A percentile compares a stretch with the other conserved stretches of the same genome.
These are phyloP conservation scores for Cyclospora cayetanensis DNA, from an alignment of 169 alveolate genomes.

Conservation along the genomic window DNA sequence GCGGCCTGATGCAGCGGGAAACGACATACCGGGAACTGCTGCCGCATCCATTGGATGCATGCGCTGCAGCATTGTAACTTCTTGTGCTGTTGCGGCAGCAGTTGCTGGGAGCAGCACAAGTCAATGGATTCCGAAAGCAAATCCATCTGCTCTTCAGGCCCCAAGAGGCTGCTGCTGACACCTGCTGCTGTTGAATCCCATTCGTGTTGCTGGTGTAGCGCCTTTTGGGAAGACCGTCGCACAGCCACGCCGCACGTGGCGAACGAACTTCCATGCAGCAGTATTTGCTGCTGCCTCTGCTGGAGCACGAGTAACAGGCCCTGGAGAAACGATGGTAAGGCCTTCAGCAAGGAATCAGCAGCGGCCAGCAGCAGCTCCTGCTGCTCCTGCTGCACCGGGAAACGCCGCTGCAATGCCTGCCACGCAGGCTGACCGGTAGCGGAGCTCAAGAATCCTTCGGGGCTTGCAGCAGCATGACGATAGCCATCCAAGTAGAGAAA, in stretches of 20 bases:
- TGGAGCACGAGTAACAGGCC: neutral
- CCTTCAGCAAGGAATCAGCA: neutral
- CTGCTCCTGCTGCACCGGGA: constrained; percentile 1
- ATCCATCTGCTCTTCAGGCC: neutral
- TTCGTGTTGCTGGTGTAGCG: neutral
- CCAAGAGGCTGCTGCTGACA: neutral
- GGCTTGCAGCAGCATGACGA: neutral
- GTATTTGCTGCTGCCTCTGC: constrained; percentile 8
- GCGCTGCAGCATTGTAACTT: constrained; percentile 1
- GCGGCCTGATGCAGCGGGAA: neutral
- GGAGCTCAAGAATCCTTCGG: neutral
- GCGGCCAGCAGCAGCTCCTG: neutral
- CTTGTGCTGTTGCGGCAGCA: neutral
- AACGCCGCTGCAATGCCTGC: neutral
- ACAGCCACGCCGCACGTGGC: neutral
- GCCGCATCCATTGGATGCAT: constrained; percentile 5
- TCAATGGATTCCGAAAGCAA: neutral
- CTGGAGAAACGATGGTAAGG: neutral
- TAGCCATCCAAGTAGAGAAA: neutral
- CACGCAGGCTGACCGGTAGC: neutral
- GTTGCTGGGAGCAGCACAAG: neutral
- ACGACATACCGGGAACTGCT: neutral
- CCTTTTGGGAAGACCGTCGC: neutral
- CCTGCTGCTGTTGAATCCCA: neutral
- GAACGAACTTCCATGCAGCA: neutral